Percentiles rank a stretch among this genome's conserved stretches.
Evolutionary conservation across 192 early-diverging fungal species (phyloP).

Genomic region (Fimicolochytrium jonesii): DNA sequence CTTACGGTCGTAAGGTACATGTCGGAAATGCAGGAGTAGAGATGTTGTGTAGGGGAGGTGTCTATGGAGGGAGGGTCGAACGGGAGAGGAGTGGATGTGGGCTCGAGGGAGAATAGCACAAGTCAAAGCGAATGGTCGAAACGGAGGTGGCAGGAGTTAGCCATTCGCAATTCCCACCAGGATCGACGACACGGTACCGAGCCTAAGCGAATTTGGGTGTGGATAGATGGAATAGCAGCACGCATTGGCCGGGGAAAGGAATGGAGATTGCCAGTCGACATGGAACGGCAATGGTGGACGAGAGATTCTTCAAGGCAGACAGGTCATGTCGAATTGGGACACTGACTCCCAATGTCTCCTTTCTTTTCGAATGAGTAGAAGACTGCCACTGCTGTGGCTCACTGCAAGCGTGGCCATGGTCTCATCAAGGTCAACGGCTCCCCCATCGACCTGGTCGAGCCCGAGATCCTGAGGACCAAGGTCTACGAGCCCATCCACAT

Average conservation of each 20-base stretch:
- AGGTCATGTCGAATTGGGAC: neutral
- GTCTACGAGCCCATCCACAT: constrained; percentile 97
- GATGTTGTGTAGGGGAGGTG: neutral
- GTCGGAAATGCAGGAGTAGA: neutral
- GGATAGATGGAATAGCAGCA: neutral
- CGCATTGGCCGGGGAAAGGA: neutral
- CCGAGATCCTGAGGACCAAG: constrained; percentile 96
- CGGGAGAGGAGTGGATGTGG: too few species aligned
- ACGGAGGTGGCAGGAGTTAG: neutral
- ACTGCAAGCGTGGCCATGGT: constrained; percentile 97
- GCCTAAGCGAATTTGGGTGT: neutral
- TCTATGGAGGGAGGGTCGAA: too few species aligned
- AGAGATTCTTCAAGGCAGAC: too few species aligned
- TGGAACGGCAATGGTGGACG: too few species aligned
- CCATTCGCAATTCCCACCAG: neutral
- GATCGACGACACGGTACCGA: neutral
- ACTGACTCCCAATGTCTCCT: neutral
- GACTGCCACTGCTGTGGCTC: constrained; percentile 98
- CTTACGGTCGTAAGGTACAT: constrained; percentile 72
- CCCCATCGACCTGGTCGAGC: constrained; percentile 93
- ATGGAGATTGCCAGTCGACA: too few species aligned
- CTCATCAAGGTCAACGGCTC: constrained; percentile 97
- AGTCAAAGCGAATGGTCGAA: neutral
- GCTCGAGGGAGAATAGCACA: too few species aligned
- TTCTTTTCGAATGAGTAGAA: constrained; percentile 53